Conservation (phyloP, 192 early-diverging fungal genomes). For the Rhizophagus sp. region DNA sequence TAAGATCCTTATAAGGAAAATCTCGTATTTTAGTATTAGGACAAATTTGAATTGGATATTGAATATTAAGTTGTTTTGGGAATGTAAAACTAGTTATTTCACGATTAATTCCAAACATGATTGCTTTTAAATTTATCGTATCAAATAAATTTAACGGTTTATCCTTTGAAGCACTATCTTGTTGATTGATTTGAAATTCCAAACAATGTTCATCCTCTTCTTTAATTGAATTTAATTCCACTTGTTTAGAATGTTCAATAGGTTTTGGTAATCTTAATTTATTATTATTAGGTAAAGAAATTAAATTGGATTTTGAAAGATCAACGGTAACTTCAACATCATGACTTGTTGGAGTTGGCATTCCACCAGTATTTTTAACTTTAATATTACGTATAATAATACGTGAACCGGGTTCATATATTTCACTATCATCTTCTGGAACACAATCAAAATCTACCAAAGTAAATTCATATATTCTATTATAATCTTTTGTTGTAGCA, state of each 20-base stretch:
- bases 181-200: not conserved
- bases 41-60: not conserved
- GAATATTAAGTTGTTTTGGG: not conserved
- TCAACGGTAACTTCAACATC: not conserved
- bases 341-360: not conserved
- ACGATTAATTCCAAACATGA: not conserved
- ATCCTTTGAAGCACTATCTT: not conserved
- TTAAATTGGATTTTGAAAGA: not conserved
- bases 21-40: not conserved
- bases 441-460: not conserved
- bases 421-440: not conserved
- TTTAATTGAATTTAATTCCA: not conserved
- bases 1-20: not conserved
- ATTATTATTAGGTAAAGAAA: not conserved
- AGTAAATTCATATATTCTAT: not conserved
- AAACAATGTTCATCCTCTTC: not conserved
- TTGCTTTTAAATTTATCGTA: not conserved
- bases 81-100: not conserved
- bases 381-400: not conserved
- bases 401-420: not conserved
- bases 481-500: not conserved
- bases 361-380: not conserved
- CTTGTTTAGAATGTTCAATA: not conserved
- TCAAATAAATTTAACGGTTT: not conserved
- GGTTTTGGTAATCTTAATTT: not conserved